Evolutionary conservation across 108 stramenopile species (phyloP).

Genomic region (Cyclotella baltica): DNA sequence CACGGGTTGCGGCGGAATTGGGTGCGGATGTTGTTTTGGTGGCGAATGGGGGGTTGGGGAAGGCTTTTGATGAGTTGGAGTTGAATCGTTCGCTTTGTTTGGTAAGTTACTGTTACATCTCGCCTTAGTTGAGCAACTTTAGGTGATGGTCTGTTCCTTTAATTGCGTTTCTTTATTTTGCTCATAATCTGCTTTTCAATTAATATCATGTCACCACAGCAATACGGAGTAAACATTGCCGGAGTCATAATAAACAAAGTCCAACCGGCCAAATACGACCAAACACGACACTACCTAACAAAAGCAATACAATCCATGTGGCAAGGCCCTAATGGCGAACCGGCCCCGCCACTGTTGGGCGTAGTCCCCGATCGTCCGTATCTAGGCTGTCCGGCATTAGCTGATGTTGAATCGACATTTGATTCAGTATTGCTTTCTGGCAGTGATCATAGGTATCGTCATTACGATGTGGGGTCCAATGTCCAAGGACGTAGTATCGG

Average conservation of each 20-base stretch:
- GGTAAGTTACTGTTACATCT: constrained; percentile 11
- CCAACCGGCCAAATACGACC: constrained; percentile 81
- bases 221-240: constrained; percentile 77
- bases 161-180: too few species aligned
- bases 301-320: constrained; percentile 69
- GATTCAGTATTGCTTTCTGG: constrained; percentile 73
- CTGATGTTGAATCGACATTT: constrained; percentile 84
- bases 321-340: constrained; percentile 54
- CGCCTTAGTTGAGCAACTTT: neutral
- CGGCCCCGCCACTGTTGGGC: constrained; percentile 84
- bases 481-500: constrained; percentile 63
- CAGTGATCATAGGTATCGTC: constrained; percentile 71
- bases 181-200: too few species aligned
- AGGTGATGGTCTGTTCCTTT: neutral
- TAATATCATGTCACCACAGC: constrained; percentile 25
- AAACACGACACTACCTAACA: constrained; percentile 68
- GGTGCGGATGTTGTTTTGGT: constrained; percentile 91
- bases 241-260: constrained; percentile 95
- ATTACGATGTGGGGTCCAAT: constrained; percentile 67
- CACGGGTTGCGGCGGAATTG: constrained; percentile 82
- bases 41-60: constrained; percentile 93
- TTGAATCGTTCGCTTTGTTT: constrained; percentile 84
- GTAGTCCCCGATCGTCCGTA: constrained; percentile 91
- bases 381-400: constrained; percentile 83
- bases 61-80: constrained; percentile 90